Conservation (phyloP, 441 rosid genomes). For the Gossypium laxum region DNA sequence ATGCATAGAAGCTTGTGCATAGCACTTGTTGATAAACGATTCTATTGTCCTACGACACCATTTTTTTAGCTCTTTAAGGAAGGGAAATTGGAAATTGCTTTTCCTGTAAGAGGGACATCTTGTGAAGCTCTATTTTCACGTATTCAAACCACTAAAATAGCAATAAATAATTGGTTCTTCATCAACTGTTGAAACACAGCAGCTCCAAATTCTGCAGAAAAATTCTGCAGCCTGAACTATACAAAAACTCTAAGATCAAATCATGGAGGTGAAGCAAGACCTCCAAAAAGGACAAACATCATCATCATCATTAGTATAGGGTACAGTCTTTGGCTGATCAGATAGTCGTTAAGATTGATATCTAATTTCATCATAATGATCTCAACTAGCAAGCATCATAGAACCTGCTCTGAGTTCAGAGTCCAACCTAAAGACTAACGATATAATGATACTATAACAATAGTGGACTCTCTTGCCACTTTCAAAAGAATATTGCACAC, state of each 20-base stretch:
- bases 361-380: not conserved
- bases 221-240: not conserved
- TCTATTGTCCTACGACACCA: no score
- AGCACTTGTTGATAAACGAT: no score
- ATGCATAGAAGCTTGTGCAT: no score
- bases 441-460: not conserved
- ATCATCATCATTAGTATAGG: not conserved
- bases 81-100: no score
- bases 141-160: no score
- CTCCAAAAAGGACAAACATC: not conserved
- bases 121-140: no score
- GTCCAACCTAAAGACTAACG: not conserved
- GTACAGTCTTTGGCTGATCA: not conserved
- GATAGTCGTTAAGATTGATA: not conserved
- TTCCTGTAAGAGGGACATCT: no score
- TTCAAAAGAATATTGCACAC: not conserved
- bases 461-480: not conserved
- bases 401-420: not conserved
- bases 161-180: no score
- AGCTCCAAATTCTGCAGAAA: not conserved
- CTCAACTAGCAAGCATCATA: not conserved
- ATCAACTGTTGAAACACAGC: no score
- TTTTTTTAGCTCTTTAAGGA: no score
- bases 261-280: not conserved
- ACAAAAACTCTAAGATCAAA: not conserved